phyloP scores from a whole-genome alignment of 2,329 filamentous ascomycete species.

The Chaetomiaceae sp. region DNA sequence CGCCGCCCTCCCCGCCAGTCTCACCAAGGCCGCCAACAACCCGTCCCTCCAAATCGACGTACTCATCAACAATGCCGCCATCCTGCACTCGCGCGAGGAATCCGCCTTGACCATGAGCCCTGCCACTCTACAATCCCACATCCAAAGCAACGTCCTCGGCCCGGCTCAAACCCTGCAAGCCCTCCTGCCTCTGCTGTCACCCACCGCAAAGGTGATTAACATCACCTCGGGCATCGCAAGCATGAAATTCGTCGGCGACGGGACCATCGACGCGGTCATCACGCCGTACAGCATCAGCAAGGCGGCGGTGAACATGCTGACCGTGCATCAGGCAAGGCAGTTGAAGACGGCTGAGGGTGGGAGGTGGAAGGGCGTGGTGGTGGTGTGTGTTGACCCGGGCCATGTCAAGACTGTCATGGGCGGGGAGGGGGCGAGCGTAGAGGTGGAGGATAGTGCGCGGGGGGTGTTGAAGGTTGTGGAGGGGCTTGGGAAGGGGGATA shows the following conservation, averaged over 20 bases:
- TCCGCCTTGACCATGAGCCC: slow-evolving; percentile 35
- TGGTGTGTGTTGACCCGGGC: slow-evolving; percentile 31
- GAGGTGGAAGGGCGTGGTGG: slow-evolving; percentile 21
- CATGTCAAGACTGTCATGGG: slow-evolving; percentile 33
- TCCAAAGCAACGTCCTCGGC: slow-evolving; percentile 44
- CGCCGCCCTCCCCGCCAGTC: slow-evolving; percentile 25
- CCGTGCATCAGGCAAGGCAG: slow-evolving; percentile 24
- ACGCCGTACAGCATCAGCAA: slow-evolving; percentile 32
- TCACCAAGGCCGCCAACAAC: slow-evolving; percentile 13
- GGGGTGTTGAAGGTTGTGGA: slow-evolving; percentile 63
- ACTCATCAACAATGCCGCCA: slow-evolving; percentile 32
- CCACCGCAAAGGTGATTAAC: slow-evolving; percentile 1
- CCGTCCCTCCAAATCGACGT: slow-evolving; percentile 33
- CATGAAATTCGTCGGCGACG: neutral
- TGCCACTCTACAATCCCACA: slow-evolving; percentile 34
- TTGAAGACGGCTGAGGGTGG: slow-evolving; percentile 7
- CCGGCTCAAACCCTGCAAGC: slow-evolving; percentile 40
- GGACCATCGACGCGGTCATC: neutral
- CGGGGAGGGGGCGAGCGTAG: slow-evolving; percentile 25
- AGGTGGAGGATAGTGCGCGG: slow-evolving; percentile 23
- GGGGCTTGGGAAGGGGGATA: slow-evolving; percentile 53
- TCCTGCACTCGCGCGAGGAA: slow-evolving; percentile 37
- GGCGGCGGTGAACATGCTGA: slow-evolving; percentile 32
- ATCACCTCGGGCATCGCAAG: slow-evolving; percentile 13
- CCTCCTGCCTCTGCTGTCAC: slow-evolving; percentile 24